phyloP scores from a whole-genome alignment of 2,329 filamentous ascomycete species.

The Berkeleyomyces rouxiae region DNA sequence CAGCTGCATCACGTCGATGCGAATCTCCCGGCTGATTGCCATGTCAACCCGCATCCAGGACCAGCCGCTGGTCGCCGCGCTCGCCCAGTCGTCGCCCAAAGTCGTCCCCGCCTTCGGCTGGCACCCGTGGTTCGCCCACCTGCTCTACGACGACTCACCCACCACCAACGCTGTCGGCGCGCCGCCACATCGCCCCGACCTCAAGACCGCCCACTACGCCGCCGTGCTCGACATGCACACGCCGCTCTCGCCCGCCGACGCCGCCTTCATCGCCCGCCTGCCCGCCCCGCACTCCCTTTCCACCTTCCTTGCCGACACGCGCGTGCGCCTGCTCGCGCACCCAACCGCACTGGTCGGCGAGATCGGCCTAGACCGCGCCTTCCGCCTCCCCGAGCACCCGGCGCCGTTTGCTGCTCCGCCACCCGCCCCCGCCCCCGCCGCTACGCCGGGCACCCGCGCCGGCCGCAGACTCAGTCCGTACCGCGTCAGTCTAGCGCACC shows the following conservation, averaged over 20 bases:
- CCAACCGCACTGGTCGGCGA: constrained; percentile 58
- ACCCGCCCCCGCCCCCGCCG: constrained; percentile 9
- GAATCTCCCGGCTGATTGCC: constrained; percentile 46
- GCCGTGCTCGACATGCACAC: constrained; percentile 43
- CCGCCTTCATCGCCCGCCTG: constrained; percentile 31
- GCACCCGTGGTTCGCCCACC: constrained; percentile 77
- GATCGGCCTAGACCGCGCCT: constrained; percentile 60
- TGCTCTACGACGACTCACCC: constrained; percentile 46
- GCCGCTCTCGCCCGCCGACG: constrained; percentile 27
- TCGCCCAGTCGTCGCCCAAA: constrained; percentile 29
- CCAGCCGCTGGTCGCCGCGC: constrained; percentile 50
- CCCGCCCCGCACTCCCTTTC: constrained; percentile 45
- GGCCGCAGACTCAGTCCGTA: constrained; percentile 51
- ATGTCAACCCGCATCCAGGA: constrained; percentile 67
- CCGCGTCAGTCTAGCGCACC: constrained; percentile 51
- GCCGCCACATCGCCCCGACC: constrained; percentile 21
- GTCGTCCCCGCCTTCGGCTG: constrained; percentile 62
- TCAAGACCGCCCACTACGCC: constrained; percentile 39
- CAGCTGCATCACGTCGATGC: constrained; percentile 44
- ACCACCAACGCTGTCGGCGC: neutral
- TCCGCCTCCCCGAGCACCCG: constrained; percentile 43
- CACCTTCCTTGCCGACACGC: constrained; percentile 38
- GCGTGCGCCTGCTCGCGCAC: constrained; percentile 35
- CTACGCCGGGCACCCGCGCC: constrained; percentile 56
- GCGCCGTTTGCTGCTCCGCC: constrained; percentile 16